Base-by-base conservation (phyloP, 768 basidiomycete species). In the Hygrophorus russula region DNA sequence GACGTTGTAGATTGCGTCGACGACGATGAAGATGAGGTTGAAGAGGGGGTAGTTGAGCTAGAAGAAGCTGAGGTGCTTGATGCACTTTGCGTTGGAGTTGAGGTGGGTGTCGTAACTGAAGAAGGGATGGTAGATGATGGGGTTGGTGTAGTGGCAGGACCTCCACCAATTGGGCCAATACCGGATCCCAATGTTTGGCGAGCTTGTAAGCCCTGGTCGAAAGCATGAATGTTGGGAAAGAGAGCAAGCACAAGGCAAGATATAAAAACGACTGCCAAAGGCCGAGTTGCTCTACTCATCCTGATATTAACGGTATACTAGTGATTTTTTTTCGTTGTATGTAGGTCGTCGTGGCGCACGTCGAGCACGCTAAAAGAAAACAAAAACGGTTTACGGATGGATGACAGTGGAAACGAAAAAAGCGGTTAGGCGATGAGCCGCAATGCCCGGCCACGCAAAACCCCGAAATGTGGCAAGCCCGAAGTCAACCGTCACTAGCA, bases 1-100 rank as follows among this genome's bases (percentile, higher is more conserved):
- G 45, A 18, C 18, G 54, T 36, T 4, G 52, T 47, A 5, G 50
- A 11, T 2, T 51, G 2, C 14, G 49, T 14, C n/a, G 54, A 44
- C 9, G 56, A 7, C 36, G 50, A 35, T n/a, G 47, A 18, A 13
- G 51, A 44, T 2, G 49, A 24, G 19, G 58, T 14, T 14, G 53
- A 36, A 36, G 45, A 41, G 31, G 54, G 33, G 2, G 54, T 31
- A 20, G 46, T 36, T 9, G 53, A 8, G 27, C 41, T 31, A 9
- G 55, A 34, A 13, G 45, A 10, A 11, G 44, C 9, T 37, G 36
- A 27, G 30, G 45, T n/a, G 20, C 17, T 45, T 10, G 17, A 30
- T 10, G 20, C 17, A 39, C 17, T 9, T 17, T 15, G n/a, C 9
- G 38, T n/a, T 15, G 38, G 10, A n/a, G 24, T n/a, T n/a, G 18